phyloP scores from a whole-genome alignment of 2,329 filamentous ascomycete genomes.

The Thielaviopsis euricoi region DNA sequence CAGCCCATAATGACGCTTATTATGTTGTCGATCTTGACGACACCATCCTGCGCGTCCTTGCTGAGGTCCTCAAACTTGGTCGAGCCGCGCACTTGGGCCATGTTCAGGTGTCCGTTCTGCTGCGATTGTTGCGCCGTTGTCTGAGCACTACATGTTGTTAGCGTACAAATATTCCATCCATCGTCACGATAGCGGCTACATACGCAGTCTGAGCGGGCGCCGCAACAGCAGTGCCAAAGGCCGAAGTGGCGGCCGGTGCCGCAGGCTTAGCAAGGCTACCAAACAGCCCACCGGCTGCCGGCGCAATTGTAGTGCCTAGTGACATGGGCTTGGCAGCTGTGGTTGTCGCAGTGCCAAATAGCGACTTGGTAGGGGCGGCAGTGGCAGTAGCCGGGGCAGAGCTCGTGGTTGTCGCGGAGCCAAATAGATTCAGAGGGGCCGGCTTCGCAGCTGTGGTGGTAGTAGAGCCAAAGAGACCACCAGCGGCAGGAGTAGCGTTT shows the following conservation, averaged over 20 bases:
- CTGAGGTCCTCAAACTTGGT: constrained; percentile 85
- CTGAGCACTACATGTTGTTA: constrained; percentile 1
- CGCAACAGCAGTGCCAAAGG: neutral
- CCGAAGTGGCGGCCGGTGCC: neutral
- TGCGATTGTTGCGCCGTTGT: constrained; percentile 21
- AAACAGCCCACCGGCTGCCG: constrained; percentile 14
- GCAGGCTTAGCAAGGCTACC: constrained; percentile 2
- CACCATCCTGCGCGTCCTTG: constrained; percentile 61
- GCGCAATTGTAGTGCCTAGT: neutral
- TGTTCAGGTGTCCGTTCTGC: constrained; percentile 52
- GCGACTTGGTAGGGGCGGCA: constrained; percentile 1
- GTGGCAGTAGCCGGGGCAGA: neutral
- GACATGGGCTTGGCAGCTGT: neutral
- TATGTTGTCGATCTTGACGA: constrained; percentile 61
- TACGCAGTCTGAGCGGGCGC: neutral
- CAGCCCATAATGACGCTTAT: constrained; percentile 68
- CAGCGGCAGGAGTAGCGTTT: constrained; percentile 10
- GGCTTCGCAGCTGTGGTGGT: constrained; percentile 13
- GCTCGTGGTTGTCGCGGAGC: constrained; percentile 6
- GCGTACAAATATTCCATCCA: neutral
- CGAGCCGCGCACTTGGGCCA: constrained; percentile 63
- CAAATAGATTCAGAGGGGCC: constrained; percentile 19
- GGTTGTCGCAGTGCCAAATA: neutral
- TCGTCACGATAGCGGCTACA: neutral
- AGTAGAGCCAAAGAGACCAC: constrained; percentile 16